Evolutionary conservation across 768 basidiomycete species (phyloP), one percentile per base, ranked within the genome.

Genomic region (Lentinus tigrinus): DNA sequence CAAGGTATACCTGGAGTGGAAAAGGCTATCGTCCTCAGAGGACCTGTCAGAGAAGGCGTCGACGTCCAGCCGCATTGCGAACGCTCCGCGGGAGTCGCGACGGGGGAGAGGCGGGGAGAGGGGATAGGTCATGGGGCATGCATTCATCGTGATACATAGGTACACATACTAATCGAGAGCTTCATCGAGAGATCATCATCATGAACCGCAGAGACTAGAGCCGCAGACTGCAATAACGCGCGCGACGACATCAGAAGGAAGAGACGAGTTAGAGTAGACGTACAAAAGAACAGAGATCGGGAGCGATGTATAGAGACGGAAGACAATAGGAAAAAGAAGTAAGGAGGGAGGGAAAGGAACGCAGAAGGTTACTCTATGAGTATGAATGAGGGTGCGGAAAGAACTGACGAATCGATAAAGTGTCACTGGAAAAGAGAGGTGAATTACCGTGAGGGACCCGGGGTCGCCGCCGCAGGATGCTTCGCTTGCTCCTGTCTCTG

Each of bases 401-500:
- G 13, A 24, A 24, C 43, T 23, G 43, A 7, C 31, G 31, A 31
- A 31, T 7, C 31, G 31, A 31, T 6, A 31, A 31, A 31, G 6
- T 31, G 31, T 31, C 31, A 31, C 31, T 31, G 21, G 43, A 43
- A 46, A 13, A 46, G 23, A 11, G 23, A 13, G 14, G 24, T 23
- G 13, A 46, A 24, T 23, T 46, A 46, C 43, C 43, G 43, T 46
- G 43, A 26, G 14, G 43, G 43, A 23, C 43, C 43, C 21, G 43
- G 21, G 21, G 17, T 21, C 17, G 40, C 8, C 40, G 40, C 23
- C 40, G 51, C 27, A 11, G 27, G 40, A 9, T 52, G 69, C 44
- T 62, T 69, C 14, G 48, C 54, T 14, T 71, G 60, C 57, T 84
- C 81, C 57, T 83, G 75, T 47, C 86, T 82, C 70, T 93, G 89